Percentiles rank a stretch among this genome's conserved stretches.
phyloP scores from a whole-genome alignment of 202 grass and related monocot genomes.

The Brachypodium distachyon region DNA sequence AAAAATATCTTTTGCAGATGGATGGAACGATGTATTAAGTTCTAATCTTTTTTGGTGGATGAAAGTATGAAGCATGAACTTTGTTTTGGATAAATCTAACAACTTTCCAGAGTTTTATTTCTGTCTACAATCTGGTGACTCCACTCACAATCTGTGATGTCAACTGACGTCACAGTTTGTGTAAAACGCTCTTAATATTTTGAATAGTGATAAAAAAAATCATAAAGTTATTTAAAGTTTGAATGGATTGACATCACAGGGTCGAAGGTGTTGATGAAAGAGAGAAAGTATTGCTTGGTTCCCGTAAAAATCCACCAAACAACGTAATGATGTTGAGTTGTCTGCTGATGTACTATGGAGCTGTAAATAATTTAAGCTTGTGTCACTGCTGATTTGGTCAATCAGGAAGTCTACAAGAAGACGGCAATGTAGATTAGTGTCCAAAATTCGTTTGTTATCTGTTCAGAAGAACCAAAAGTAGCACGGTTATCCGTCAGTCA shows the following conservation, averaged over 20 bases:
- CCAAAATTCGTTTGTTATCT: not conserved
- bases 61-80: too few species aligned
- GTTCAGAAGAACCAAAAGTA: not conserved
- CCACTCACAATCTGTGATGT: too few species aligned
- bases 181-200: too few species aligned
- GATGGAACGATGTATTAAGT: not conserved
- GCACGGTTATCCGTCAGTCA: not conserved
- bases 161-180: too few species aligned
- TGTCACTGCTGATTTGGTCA: slow-evolving; percentile 4
- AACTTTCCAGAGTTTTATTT: not conserved
- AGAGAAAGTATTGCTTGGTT: not conserved
- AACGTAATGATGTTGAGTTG: not conserved
- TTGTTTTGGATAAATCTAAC: not conserved
- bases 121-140: too few species aligned
- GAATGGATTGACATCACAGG: too few species aligned
- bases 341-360: not conserved
- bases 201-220: too few species aligned
- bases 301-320: not conserved
- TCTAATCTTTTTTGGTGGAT: not conserved
- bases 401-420: not conserved
- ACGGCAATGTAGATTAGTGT: not conserved
- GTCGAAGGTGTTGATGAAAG: too few species aligned
- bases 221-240: too few species aligned
- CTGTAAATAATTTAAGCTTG: not conserved
- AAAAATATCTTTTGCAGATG: not conserved